Percentiles rank a stretch among this genome's conserved stretches.
These are phyloP conservation scores for Condylostoma magnum DNA, from an alignment of 169 alveolate genomes.

Conservation along the genomic window DNA sequence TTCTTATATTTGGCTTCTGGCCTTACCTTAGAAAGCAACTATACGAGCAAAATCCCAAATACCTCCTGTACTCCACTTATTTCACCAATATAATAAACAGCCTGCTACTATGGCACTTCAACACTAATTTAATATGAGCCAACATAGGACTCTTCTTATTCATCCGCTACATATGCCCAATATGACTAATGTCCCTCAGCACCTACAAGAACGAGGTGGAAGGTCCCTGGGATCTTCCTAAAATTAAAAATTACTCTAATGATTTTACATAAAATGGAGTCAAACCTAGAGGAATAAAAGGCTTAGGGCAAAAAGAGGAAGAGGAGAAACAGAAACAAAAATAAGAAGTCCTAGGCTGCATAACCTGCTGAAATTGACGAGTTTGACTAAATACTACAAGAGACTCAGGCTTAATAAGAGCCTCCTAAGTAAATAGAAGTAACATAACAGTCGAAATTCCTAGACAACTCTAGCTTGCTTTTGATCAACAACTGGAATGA, in stretches of 20 bases:
- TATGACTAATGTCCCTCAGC: constrained; percentile 20
- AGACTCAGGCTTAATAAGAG: background rate
- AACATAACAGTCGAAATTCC: too few species aligned
- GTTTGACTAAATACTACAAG: background rate
- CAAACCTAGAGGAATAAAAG: too few species aligned
- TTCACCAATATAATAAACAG: too few species aligned
- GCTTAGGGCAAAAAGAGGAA: too few species aligned
- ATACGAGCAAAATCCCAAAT: too few species aligned
- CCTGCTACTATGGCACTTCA: too few species aligned
- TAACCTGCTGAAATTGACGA: background rate
- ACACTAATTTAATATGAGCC: too few species aligned
- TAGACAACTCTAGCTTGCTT: constrained; percentile 18
- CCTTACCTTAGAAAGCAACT: constrained; percentile 11
- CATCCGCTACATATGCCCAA: constrained; percentile 17
- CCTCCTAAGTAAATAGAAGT: background rate
- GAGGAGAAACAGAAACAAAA: too few species aligned
- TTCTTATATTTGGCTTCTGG: constrained; percentile 21
- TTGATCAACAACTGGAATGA: constrained; percentile 14
- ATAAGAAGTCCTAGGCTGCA: background rate
- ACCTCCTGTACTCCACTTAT: too few species aligned
- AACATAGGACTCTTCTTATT: background rate
- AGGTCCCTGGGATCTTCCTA: constrained; percentile 31
- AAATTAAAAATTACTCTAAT: background rate
- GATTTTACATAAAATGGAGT: background rate
- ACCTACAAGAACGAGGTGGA: constrained; percentile 9